Conservation (phyloP, 2,329 filamentous ascomycete species). For the Botrytis sinoallii region DNA sequence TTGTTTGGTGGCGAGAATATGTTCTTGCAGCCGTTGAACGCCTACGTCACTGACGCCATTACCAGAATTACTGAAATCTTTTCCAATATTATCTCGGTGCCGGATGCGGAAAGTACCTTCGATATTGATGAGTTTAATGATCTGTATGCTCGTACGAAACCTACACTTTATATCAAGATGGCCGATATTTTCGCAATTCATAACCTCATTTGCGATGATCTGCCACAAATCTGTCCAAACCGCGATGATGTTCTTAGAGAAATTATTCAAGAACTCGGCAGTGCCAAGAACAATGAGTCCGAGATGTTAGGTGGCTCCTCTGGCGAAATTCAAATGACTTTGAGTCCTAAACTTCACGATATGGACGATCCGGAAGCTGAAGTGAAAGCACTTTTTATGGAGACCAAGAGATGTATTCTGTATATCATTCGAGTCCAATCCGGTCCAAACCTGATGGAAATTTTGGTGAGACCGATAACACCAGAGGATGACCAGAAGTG, state of each 20-base stretch:
- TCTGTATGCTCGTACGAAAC: slow-evolving; percentile 91
- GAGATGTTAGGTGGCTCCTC: slow-evolving; percentile 86
- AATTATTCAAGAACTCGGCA: slow-evolving; percentile 89
- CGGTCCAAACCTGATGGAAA: slow-evolving; percentile 87
- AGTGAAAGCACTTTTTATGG: slow-evolving; percentile 91
- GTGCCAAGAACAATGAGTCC: slow-evolving; percentile 92
- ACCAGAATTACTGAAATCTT: slow-evolving; percentile 75
- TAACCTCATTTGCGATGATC: slow-evolving; percentile 76
- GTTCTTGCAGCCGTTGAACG: slow-evolving; percentile 92
- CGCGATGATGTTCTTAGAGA: slow-evolving; percentile 88
- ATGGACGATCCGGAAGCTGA: slow-evolving; percentile 90
- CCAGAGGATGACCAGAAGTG: slow-evolving; percentile 88
- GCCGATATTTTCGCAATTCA: slow-evolving; percentile 96
- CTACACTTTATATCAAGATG: slow-evolving; percentile 99
- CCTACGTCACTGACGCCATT: slow-evolving; percentile 82
- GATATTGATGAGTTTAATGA: slow-evolving; percentile 99
- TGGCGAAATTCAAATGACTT: slow-evolving; percentile 79
- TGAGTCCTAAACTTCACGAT: slow-evolving; percentile 86
- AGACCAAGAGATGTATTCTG: slow-evolving; percentile 93
- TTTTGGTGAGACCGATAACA: slow-evolving; percentile 84
- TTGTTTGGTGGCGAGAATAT: slow-evolving; percentile 93
- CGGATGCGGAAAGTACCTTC: slow-evolving; percentile 85
- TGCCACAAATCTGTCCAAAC: slow-evolving; percentile 71
- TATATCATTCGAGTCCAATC: slow-evolving; percentile 98
- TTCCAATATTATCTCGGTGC: slow-evolving; percentile 74